Conservation (phyloP, 306 rosid genomes). For the Trifolium subterraneum region DNA sequence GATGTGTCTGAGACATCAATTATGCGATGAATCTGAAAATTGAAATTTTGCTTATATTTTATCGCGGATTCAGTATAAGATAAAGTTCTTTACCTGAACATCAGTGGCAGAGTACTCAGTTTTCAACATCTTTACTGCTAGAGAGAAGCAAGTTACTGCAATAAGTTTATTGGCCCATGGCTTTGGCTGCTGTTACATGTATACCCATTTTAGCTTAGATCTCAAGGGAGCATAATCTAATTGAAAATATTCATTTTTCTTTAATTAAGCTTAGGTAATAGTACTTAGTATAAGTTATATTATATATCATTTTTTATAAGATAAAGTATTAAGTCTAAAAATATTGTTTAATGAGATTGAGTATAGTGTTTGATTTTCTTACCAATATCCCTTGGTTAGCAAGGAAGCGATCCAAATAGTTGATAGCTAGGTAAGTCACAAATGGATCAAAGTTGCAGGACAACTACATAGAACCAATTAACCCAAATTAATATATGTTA, state of each 20-base stretch:
- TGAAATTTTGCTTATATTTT: too few species aligned
- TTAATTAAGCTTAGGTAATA: not conserved
- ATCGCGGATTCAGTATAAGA: too few species aligned
- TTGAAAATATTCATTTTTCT: not conserved
- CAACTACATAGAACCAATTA: constrained; percentile 49
- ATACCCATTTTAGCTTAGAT: constrained; percentile 50
- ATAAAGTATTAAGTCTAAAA: not conserved
- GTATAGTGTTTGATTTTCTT: constrained; percentile 29
- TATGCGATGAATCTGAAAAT: too few species aligned
- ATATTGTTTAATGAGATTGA: not conserved
- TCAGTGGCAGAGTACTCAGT: constrained; percentile 57
- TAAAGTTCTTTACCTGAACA: constrained; percentile 69
- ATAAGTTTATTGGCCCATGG: constrained; percentile 84
- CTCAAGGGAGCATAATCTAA: constrained; percentile 30
- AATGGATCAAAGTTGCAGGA: constrained; percentile 65
- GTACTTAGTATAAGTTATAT: not conserved
- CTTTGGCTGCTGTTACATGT: constrained; percentile 64
- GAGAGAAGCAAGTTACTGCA: constrained; percentile 77
- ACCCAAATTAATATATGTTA: not conserved
- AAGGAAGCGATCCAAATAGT: constrained; percentile 87
- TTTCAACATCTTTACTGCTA: constrained; percentile 86
- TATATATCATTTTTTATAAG: not conserved
- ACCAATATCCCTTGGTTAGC: constrained; percentile 73
- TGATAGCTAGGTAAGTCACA: constrained; percentile 76
- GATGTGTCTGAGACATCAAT: too few species aligned